phyloP scores from a whole-genome alignment of 148 eudicot genomes.

The Cornus kousa region DNA sequence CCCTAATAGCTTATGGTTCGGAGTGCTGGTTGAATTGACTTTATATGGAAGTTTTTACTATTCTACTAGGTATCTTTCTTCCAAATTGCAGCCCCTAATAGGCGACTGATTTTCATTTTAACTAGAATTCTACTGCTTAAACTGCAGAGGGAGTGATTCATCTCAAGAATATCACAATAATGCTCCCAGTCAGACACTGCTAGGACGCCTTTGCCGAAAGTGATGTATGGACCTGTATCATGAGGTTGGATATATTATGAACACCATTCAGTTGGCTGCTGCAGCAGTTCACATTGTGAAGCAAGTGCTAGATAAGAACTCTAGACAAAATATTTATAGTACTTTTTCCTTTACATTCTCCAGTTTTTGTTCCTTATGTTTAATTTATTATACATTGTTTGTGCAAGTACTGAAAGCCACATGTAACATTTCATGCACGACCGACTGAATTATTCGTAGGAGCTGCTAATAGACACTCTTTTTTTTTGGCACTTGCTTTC shows the following conservation, averaged over 20 bases:
- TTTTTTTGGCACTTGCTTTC: no score
- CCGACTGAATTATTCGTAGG: no score
- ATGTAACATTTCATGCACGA: no score
- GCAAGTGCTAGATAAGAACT: not conserved
- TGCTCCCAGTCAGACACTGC: not conserved
- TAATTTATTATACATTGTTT: no score
- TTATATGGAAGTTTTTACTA: no score
- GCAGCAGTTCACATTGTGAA: not conserved
- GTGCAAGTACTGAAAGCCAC: no score
- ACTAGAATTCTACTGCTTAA: not conserved
- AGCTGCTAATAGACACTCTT: no score
- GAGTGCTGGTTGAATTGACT: no score
- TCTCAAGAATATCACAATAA: not conserved
- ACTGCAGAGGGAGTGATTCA: conserved; percentile 15
- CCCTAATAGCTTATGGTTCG: no score
- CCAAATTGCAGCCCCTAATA: no score
- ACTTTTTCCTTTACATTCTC: not conserved
- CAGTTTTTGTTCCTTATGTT: not conserved
- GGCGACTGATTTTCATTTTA: not conserved
- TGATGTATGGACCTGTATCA: not conserved
- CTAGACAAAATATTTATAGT: not conserved
- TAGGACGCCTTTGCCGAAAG: not conserved
- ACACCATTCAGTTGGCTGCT: not conserved
- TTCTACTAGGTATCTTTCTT: not conserved
- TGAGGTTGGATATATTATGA: no score